Conservation (phyloP, 164 flowering plant species). For the Taxillus chinensis region DNA sequence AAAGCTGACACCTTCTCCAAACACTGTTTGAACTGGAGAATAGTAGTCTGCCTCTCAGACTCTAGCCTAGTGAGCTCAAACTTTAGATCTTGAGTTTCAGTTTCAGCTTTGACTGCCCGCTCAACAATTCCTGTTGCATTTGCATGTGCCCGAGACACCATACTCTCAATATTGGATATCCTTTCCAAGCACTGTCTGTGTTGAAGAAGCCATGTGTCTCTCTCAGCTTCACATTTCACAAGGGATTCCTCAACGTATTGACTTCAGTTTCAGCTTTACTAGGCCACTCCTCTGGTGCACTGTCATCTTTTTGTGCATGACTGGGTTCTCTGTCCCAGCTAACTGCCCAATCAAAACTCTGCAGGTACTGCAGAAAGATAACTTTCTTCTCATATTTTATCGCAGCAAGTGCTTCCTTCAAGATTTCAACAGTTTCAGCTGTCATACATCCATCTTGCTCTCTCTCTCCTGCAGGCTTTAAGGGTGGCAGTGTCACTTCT, state of each 20-base stretch:
- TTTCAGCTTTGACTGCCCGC: constrained; percentile 39
- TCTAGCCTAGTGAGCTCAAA: constrained; percentile 29
- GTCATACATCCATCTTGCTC: constrained; percentile 21
- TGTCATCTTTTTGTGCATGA: constrained; percentile 31
- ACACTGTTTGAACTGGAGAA: constrained; percentile 34
- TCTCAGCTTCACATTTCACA: constrained; percentile 37
- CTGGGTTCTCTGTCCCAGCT: constrained; percentile 38
- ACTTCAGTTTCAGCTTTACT: constrained; percentile 53
- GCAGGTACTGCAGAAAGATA: constrained; percentile 33
- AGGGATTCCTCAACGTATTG: constrained; percentile 40
- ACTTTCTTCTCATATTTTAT: constrained; percentile 49
- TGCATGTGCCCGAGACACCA: constrained; percentile 21
- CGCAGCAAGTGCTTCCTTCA: constrained; percentile 39
- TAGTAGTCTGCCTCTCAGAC: constrained; percentile 37
- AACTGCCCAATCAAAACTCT: constrained; percentile 44
- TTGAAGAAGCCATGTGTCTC: constrained; percentile 35
- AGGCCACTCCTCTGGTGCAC: constrained; percentile 37
- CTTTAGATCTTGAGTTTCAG: constrained; percentile 35
- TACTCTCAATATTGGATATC: constrained; percentile 36
- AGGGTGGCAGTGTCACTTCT: constrained; percentile 13
- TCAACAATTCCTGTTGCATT: constrained; percentile 27
- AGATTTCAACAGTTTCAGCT: constrained; percentile 32
- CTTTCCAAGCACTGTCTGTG: constrained; percentile 29
- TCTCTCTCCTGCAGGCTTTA: constrained; percentile 18
- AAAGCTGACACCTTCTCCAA: constrained; percentile 38